Evolutionary conservation across 2,329 filamentous ascomycete species (phyloP).

Genomic region (Thielaviopsis musarum): DNA sequence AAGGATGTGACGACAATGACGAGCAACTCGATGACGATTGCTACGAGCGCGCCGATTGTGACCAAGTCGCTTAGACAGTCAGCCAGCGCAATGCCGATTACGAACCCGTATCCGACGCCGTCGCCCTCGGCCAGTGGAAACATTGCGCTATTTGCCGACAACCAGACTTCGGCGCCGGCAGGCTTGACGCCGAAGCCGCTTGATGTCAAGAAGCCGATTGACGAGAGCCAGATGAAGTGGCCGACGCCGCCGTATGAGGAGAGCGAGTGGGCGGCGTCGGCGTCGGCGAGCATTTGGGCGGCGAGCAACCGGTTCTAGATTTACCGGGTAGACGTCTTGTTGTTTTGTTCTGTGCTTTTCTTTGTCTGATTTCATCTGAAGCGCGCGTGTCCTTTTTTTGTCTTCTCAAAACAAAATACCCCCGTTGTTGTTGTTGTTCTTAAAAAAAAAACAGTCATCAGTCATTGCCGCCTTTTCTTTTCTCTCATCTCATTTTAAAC

Average conservation of each 20-base stretch:
- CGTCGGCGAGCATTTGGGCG: conserved; percentile 66
- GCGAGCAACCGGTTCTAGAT: conserved; percentile 45
- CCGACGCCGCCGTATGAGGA: conserved; percentile 93
- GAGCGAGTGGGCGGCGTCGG: conserved; percentile 74
- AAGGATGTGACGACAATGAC: conserved; percentile 19
- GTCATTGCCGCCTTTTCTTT: too few species aligned
- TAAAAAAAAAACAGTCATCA: too few species aligned
- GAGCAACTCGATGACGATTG: too few species aligned
- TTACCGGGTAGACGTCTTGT: not conserved
- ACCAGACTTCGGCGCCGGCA: conserved; percentile 29
- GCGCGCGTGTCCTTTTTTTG: too few species aligned
- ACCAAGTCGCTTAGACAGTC: conserved; percentile 36
- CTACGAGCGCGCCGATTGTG: conserved; percentile 23
- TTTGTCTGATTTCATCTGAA: too few species aligned
- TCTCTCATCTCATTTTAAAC: too few species aligned
- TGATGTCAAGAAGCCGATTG: conserved; percentile 42
- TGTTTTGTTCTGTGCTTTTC: too few species aligned
- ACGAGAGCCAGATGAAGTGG: conserved; percentile 49
- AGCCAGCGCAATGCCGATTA: conserved; percentile 42
- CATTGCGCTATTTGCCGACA: conserved; percentile 54
- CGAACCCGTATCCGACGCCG: conserved; percentile 48
- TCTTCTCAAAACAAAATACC: too few species aligned
- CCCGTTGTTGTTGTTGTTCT: too few species aligned
- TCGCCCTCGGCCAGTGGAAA: conserved; percentile 73
- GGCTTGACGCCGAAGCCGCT: conserved; percentile 49